Base-by-base conservation (phyloP, 78 protist genomes). In the Emiliania huxleyi region DNA sequence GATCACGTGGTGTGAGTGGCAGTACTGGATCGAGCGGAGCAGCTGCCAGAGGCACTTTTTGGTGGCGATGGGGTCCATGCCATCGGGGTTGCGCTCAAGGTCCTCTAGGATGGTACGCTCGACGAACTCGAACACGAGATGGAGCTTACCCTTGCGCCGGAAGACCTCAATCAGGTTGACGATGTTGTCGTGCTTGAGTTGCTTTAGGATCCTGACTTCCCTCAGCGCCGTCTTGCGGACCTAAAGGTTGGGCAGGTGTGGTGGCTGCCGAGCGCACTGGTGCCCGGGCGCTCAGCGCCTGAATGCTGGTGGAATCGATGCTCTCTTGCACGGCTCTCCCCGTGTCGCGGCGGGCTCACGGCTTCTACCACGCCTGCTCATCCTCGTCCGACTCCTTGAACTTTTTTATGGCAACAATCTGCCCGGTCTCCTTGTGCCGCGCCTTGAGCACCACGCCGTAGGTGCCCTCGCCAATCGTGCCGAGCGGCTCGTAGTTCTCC, bases 341-440 rank as follows among this genome's bases (percentile, higher is more conserved):
- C n/a, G n/a, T n/a, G n/a, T n/a, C n/a, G n/a, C n/a, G n/a, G n/a
- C n/a, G n/a, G n/a, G n/a, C n/a, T n/a, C n/a, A n/a, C n/a, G n/a
- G n/a, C n/a, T 95, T 95, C 84, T 83, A 75, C 21, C 95, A 44
- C 1, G 91, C 96, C 35, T 42, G 79, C 44, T 87, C 96, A 33
- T 97, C 97, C 5, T 94, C 95, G 26, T 97, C 97, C 11, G 90
- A 38, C 83, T 95, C 96, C 79, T 95, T 95, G 93, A 97, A 95
- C 88, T 92, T 84, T 52, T 97, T 97, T 84, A 97, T 95, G 21
- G 98, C 98, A 2, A 95, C 96, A 26, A 87, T 35, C 33, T 89
- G 55, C 5, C 93, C 93, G 15, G 97, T 94, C 15, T 94, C 94
- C 79, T 81, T 87, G 84, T 95, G 91, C 75, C 95, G 84, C 29